Evolutionary conservation across 2,329 filamentous ascomycete species (phyloP).

Genomic region (Colletotrichum camelliae): DNA sequence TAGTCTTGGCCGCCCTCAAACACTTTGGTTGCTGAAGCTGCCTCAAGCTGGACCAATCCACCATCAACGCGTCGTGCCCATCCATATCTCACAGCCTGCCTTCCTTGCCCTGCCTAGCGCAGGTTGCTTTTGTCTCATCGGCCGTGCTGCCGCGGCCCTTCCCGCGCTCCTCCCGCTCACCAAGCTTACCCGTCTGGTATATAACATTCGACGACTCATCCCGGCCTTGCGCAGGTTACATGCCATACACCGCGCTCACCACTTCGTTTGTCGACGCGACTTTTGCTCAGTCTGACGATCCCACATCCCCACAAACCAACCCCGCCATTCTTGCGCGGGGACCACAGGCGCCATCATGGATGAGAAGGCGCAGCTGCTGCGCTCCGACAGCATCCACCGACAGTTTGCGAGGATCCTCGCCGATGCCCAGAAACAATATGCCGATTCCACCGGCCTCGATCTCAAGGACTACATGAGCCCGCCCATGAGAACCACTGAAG

Average conservation of each 20-base stretch:
- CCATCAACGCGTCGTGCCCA: background rate
- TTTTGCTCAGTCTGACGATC: background rate
- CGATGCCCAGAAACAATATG: slow-evolving; percentile 38
- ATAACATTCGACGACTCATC: background rate
- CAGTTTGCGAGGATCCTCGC: slow-evolving; percentile 34
- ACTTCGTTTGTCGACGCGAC: background rate
- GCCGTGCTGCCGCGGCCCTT: background rate
- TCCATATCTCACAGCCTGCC: background rate
- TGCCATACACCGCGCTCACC: background rate
- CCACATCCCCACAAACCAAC: background rate
- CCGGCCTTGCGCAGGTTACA: background rate
- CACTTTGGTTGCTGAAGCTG: background rate
- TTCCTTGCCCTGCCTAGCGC: background rate
- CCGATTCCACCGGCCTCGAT: slow-evolving; percentile 30
- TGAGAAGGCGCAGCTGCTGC: slow-evolving; percentile 1
- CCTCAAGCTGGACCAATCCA: background rate
- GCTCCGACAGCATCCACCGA: slow-evolving; percentile 12
- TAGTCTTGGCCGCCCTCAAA: background rate
- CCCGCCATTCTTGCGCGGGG: background rate
- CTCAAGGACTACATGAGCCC: slow-evolving; percentile 37
- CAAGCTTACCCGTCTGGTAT: background rate
- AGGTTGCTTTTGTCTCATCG: background rate
- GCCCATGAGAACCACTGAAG: slow-evolving; percentile 35
- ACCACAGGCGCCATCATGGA: background rate
- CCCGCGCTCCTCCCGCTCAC: slow-evolving; percentile 5